Evolutionary conservation across 441 rosid species (phyloP), one percentile per base, ranked within the genome.

Genomic region (Eutrema salsugineum): DNA sequence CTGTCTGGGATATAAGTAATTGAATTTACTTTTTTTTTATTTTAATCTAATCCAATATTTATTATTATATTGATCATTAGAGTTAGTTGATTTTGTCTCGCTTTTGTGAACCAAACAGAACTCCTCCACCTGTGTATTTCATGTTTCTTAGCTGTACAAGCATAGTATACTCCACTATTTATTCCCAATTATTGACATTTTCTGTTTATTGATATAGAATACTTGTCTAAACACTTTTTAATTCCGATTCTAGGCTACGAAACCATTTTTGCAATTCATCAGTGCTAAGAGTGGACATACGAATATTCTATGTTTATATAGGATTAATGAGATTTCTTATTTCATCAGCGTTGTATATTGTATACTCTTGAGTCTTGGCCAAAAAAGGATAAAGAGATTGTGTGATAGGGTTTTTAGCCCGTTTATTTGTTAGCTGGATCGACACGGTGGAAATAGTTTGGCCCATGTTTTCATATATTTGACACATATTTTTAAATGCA

Each of bases 111-210:
- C 71, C 33, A 74, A 19, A 57, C n/a, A 38, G 61, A 27, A 33
- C 33, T 28, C 11, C 19, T 65, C 50, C 30, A 50, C 36, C 72
- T 73, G 68, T 73, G 63, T 58, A 36, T 61, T 6, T 75, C 60
- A 54, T 62, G 60, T 66, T 68, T 3, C 53, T 69, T 58, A 68
- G 66, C 79, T 75, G 75, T 68, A 54, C 60, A 63, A 30, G 36
- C 70, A 55, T 17, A 36, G 22, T 75, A 60, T 54, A 67, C 57
- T 67, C 73, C 68, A 60, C 73, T 74, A 44, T 35, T 48, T 46
- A 1, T 43, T 35, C 40, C 68, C 17, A 44, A 43, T 54, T 32
- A 39, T 59, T 57, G 15, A n/a, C 30, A 11, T 20, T 49, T 6
- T 0, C 10, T 1, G 7, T 42, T 2, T 54, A 5, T n/a, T 42